Conservation (phyloP, 2,329 filamentous ascomycete genomes). For the Grosmannia huntii region DNA sequence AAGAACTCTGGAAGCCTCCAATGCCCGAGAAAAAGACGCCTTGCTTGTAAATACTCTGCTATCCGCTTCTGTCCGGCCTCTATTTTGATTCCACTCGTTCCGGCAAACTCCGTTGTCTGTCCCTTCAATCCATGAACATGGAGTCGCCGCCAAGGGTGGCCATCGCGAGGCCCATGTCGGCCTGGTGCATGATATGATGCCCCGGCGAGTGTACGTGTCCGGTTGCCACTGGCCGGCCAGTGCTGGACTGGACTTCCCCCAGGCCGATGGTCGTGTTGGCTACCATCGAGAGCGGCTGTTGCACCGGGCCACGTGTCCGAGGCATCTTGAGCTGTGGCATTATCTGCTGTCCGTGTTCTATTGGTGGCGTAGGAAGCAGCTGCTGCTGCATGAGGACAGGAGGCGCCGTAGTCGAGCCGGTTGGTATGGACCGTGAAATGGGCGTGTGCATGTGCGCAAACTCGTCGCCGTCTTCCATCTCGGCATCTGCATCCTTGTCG, state of each 20-base stretch:
- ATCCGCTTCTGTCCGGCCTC: not conserved
- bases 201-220: constrained; percentile 20
- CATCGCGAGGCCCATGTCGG: constrained; percentile 32
- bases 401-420: not conserved
- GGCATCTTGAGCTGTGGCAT: constrained; percentile 1
- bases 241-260: not conserved
- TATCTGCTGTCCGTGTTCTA: constrained; percentile 1
- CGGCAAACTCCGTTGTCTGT: too few relatives aligned
- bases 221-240: constrained; percentile 16
- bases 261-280: constrained; percentile 8
- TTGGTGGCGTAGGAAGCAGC: constrained; percentile 16
- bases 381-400: constrained; percentile 17
- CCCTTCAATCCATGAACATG: constrained; percentile 38
- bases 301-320: constrained; percentile 23
- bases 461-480: constrained; percentile 47
- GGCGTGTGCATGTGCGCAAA: constrained; percentile 37
- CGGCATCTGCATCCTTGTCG: constrained; percentile 28
- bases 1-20: not conserved
- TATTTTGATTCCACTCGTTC: not conserved
- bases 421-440: constrained; percentile 12
- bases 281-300: constrained; percentile 14
- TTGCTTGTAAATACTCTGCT: not conserved
- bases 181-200: constrained; percentile 9
- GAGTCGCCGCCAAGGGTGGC: constrained; percentile 31
- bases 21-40: not conserved